Evolutionary conservation across 108 stramenopile genomes (phyloP).

Genomic region (Schizochytrium sp.): DNA sequence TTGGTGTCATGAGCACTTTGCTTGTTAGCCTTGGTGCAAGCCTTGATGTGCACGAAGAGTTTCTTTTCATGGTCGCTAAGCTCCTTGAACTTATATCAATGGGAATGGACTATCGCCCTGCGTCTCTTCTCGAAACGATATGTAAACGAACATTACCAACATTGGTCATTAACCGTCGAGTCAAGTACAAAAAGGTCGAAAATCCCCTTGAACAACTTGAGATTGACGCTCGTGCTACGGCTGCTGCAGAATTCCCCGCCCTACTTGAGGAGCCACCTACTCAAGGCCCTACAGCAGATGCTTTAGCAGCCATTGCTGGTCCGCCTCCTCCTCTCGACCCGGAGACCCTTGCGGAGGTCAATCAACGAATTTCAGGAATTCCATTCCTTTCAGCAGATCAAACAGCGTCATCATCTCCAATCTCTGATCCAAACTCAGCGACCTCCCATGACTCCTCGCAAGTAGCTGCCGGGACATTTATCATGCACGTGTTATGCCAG

Average conservation of each 20-base stretch:
- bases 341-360: background rate
- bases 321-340: background rate
- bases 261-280: background rate
- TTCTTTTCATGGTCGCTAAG: slow-evolving; percentile 57
- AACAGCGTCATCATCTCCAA: background rate
- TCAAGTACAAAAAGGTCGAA: background rate
- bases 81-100: slow-evolving; percentile 51
- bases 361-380: background rate
- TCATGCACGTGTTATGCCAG: slow-evolving; percentile 33
- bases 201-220: slow-evolving; percentile 8
- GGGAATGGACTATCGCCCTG: slow-evolving; percentile 60
- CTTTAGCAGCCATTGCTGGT: background rate
- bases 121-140: slow-evolving; percentile 12
- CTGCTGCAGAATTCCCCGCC: background rate
- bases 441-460: background rate
- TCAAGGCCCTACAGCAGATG: background rate
- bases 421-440: background rate
- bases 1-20: slow-evolving; percentile 55
- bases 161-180: background rate
- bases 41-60: slow-evolving; percentile 4
- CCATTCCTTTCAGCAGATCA: too few relatives aligned
- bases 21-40: slow-evolving; percentile 53
- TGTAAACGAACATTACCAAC: slow-evolving; percentile 44
- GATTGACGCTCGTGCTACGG: background rate
- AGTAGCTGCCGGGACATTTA: slow-evolving; percentile 18